Evolutionary conservation across 2,329 filamentous ascomycete species (phyloP).

Genomic region (Escovopsis weberi): DNA sequence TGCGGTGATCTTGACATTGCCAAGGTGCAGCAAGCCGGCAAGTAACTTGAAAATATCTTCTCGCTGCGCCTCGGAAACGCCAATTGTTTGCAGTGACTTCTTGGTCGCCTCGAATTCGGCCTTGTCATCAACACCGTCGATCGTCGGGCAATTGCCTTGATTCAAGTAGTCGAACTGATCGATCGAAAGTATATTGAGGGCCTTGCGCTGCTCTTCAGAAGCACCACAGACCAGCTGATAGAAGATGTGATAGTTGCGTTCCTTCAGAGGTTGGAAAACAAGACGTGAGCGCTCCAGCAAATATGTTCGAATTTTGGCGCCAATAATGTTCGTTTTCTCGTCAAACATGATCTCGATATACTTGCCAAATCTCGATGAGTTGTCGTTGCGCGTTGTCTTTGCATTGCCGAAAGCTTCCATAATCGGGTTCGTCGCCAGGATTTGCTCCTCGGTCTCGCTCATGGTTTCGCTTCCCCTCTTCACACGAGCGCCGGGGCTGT

Average conservation of each 20-base stretch:
- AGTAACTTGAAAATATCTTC: slow-evolving; percentile 77
- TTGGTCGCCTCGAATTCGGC: slow-evolving; percentile 84
- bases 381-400: slow-evolving; percentile 98
- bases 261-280: slow-evolving; percentile 93
- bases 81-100: slow-evolving; percentile 75
- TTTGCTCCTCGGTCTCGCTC: slow-evolving; percentile 97
- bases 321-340: slow-evolving; percentile 86
- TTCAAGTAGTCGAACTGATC: slow-evolving; percentile 95
- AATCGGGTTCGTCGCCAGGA: slow-evolving; percentile 94
- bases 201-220: slow-evolving; percentile 67
- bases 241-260: slow-evolving; percentile 98
- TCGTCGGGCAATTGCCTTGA: slow-evolving; percentile 79
- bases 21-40: slow-evolving; percentile 81
- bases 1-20: slow-evolving; percentile 90
- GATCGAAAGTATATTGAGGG: slow-evolving; percentile 63
- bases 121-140: slow-evolving; percentile 91
- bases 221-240: slow-evolving; percentile 92
- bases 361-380: slow-evolving; percentile 97
- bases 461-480: slow-evolving; percentile 68
- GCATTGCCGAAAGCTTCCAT: slow-evolving; percentile 99
- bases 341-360: slow-evolving; percentile 99
- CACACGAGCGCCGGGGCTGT: slow-evolving; percentile 62
- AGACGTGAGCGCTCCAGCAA: slow-evolving; percentile 87
- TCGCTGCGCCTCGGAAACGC: slow-evolving; percentile 62
- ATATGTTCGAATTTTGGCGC: slow-evolving; percentile 93